Evolutionary conservation across 1,284 basidiomycete species (phyloP), one percentile per base, ranked within the genome.

Genomic region (Rhodotorula sp.): DNA sequence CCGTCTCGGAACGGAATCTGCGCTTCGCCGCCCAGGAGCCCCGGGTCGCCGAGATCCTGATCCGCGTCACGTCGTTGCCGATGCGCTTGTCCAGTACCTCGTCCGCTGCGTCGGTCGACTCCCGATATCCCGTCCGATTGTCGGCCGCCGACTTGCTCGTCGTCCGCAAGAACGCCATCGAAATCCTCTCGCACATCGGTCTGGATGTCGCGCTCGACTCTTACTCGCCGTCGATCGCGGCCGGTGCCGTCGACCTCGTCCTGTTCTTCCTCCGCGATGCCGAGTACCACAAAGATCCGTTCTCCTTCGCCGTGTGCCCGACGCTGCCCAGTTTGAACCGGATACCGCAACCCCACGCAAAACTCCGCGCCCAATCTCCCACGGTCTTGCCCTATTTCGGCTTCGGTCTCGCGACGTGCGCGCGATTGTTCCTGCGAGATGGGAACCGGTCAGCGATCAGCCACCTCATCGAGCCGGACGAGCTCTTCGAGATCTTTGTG

Each of bases 391-490:
- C 85, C 59, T 83, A 90, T 67, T 84, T 88, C 49, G 92, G 93
- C 74, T 80, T 87, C 50, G 92, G 93, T 14, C 83, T 97, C 64
- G 92, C 97, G 74, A 88, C 89, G 2, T 90, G 95, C 77, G 89
- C 90, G 19, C 86, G 88, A 57, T 82, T 97, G 66, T 86, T 88
- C 38, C 87, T 90, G 63, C 83, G 85, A 12, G 95, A 99, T 80
- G 82, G 84, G 54, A 97, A 94, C 79, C 89, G 95, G 28, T 87
- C 89, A 72, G 83, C 89, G 48, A 83, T 97, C 54, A 84, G 88
- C 23, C 82, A 85, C 18, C 83, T 95, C 6, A 85, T 90, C 0
- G 80, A 92, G 48, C 86, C 88, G 82, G 66, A 60, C 56, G 55
- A 61, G 12, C 62, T 77, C 31, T 88, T 93, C 77, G 38, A 43